phyloP scores from a whole-genome alignment of 441 rosid genomes.

The Breynia disticha region DNA sequence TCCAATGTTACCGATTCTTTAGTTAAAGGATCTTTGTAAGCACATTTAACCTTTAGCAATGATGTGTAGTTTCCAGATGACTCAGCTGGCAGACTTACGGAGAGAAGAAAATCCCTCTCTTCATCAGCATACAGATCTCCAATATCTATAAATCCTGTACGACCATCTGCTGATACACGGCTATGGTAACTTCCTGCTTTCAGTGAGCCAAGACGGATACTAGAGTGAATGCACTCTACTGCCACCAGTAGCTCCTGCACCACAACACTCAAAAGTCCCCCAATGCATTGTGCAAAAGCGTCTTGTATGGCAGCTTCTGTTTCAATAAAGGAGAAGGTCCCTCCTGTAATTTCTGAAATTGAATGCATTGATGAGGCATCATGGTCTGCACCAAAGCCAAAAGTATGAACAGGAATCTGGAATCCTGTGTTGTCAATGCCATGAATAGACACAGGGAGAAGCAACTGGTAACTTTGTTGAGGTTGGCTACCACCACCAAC shows the following conservation, averaged over 20 bases:
- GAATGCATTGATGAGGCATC: constrained; percentile 94
- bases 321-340: constrained; percentile 94
- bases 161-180: constrained; percentile 36
- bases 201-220: constrained; percentile 43
- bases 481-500: constrained; percentile 33
- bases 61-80: constrained; percentile 31
- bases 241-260: constrained; percentile 60
- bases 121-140: constrained; percentile 98
- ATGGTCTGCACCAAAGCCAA: constrained; percentile 94
- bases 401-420: constrained; percentile 85
- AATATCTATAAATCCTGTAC: constrained; percentile 53
- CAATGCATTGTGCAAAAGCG: constrained; percentile 98
- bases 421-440: constrained; percentile 44
- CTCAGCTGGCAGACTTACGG: constrained; percentile 49
- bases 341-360: constrained; percentile 80
- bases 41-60: constrained; percentile 64
- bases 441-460: constrained; percentile 61
- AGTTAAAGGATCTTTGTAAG: constrained; percentile 68
- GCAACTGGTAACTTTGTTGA: constrained; percentile 50
- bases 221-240: constrained; percentile 39
- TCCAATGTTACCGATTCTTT: constrained; percentile 49
- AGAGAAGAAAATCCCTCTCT: constrained; percentile 73
- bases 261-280: constrained; percentile 82
- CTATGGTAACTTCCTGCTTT: constrained; percentile 81
- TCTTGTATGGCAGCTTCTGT: constrained; percentile 86